These are phyloP conservation scores for Coniferiporia weirii DNA, from an alignment of 1,284 basidiomycete species.

Conservation along the genomic window DNA sequence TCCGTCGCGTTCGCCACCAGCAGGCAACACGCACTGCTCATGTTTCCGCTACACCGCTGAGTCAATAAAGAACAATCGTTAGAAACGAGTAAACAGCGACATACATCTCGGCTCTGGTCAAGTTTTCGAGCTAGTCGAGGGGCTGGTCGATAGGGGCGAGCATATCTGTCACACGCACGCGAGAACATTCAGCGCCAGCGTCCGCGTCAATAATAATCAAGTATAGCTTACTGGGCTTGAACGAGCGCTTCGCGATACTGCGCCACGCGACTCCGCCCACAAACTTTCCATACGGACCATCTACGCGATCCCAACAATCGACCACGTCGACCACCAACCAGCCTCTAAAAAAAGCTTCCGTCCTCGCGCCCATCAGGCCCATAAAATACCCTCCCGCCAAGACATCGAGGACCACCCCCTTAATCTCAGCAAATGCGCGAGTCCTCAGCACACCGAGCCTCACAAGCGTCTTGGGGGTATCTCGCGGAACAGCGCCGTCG, in stretches of 20 bases:
- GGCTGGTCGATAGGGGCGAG: slow-evolving; percentile 83
- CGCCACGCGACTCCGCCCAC: slow-evolving; percentile 90
- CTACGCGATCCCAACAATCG: slow-evolving; percentile 35
- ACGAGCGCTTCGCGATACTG: slow-evolving; percentile 96
- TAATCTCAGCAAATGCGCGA: slow-evolving; percentile 79
- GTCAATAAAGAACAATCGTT: slow-evolving; percentile 9
- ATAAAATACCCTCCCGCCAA: no score
- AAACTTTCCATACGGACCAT: slow-evolving; percentile 97
- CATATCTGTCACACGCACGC: slow-evolving; percentile 58
- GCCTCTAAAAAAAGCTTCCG: slow-evolving; percentile 69
- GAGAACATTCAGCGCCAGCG: no score
- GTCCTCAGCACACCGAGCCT: slow-evolving; percentile 75
- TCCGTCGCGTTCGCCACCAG: background rate
- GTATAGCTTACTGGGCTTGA: slow-evolving; percentile 65
- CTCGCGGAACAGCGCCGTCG: slow-evolving; percentile 72
- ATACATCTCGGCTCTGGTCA: slow-evolving; percentile 79
- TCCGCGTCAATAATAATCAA: no score
- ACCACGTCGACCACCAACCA: background rate
- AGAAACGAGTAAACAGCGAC: slow-evolving; percentile 28
- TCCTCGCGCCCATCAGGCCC: no score
- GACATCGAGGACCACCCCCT: slow-evolving; percentile 86
- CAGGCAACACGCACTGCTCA: slow-evolving; percentile 57
- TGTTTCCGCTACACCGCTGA: slow-evolving; percentile 64
- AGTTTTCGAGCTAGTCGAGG: slow-evolving; percentile 76
- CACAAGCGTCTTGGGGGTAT: slow-evolving; percentile 68